Conservation (phyloP, 2,329 filamentous ascomycete species). For the Rhynchosporium secalis region DNA sequence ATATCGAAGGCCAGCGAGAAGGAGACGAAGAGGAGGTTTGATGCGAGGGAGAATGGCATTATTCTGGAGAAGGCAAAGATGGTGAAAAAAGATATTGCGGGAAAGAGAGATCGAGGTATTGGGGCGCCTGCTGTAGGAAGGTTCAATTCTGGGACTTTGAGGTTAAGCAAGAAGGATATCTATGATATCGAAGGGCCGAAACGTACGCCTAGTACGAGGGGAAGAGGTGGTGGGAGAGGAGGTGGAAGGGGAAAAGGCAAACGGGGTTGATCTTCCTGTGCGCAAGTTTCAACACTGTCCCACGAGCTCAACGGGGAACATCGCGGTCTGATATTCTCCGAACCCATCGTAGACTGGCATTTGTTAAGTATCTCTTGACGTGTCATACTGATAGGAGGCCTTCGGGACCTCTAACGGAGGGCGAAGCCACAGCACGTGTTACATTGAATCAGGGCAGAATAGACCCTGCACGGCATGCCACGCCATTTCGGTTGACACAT, state of each 20-base stretch:
- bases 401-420: too few species aligned
- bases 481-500: too few species aligned
- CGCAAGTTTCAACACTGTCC: too few species aligned
- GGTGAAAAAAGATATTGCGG: slow-evolving; percentile 43
- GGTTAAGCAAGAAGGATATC: slow-evolving; percentile 76
- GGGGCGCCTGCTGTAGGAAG: slow-evolving; percentile 78
- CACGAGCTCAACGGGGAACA: too few species aligned
- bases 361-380: too few species aligned
- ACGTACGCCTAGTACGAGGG: slow-evolving; percentile 37
- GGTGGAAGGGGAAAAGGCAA: slow-evolving; percentile 35
- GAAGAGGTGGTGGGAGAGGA: slow-evolving; percentile 39
- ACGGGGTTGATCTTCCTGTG: slow-evolving; percentile 15
- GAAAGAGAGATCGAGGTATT: slow-evolving; percentile 58
- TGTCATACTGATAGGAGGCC: too few species aligned
- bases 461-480: too few species aligned
- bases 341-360: too few species aligned
- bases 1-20: slow-evolving; percentile 60
- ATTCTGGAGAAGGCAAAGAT: slow-evolving; percentile 66
- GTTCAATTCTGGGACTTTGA: slow-evolving; percentile 77
- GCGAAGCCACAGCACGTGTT: too few species aligned
- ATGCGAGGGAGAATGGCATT: slow-evolving; percentile 88
- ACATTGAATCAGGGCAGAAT: too few species aligned
- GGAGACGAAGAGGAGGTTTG: slow-evolving; percentile 70
- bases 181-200: slow-evolving; percentile 62
- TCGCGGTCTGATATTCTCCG: too few species aligned